Evolutionary conservation across 1,284 basidiomycete species (phyloP).

Genomic region (Dichomitus squalens): DNA sequence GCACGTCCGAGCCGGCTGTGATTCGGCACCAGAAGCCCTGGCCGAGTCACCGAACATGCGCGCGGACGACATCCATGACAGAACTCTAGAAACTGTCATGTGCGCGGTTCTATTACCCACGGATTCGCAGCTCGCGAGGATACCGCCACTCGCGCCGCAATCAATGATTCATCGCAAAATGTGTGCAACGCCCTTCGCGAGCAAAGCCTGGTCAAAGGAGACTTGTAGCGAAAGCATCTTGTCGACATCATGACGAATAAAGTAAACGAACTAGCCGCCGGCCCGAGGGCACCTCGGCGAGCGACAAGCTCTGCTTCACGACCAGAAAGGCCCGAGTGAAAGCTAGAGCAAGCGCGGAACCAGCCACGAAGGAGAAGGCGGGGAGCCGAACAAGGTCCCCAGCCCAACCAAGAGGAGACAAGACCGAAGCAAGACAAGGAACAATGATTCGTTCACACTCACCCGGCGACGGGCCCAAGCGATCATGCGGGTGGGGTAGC

Average conservation of each 20-base stretch:
- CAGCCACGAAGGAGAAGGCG: background rate
- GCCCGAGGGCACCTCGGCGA: background rate
- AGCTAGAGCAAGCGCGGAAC: background rate
- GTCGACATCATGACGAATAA: background rate
- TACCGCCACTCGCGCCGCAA: background rate
- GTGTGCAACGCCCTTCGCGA: background rate
- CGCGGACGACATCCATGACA: conserved; percentile 1
- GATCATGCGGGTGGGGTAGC: conserved; percentile 25
- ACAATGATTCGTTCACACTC: conserved; percentile 16
- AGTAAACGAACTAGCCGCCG: background rate
- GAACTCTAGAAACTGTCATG: conserved; percentile 16
- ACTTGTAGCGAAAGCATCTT: background rate
- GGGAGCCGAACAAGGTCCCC: background rate
- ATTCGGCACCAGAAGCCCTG: background rate
- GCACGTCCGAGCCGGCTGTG: background rate
- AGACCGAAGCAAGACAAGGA: conserved; percentile 10
- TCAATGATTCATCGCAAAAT: background rate
- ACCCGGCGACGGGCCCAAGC: conserved; percentile 26
- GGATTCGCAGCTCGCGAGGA: conserved; percentile 3
- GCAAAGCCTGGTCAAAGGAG: no score
- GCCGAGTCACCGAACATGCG: background rate
- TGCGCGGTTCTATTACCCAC: conserved; percentile 11
- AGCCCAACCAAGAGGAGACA: conserved; percentile 2
- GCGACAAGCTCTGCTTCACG: background rate
- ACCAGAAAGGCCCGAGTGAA: no score